Conservation (phyloP, 805 yeast genomes). For the Cyberlindnera sargentensis region DNA sequence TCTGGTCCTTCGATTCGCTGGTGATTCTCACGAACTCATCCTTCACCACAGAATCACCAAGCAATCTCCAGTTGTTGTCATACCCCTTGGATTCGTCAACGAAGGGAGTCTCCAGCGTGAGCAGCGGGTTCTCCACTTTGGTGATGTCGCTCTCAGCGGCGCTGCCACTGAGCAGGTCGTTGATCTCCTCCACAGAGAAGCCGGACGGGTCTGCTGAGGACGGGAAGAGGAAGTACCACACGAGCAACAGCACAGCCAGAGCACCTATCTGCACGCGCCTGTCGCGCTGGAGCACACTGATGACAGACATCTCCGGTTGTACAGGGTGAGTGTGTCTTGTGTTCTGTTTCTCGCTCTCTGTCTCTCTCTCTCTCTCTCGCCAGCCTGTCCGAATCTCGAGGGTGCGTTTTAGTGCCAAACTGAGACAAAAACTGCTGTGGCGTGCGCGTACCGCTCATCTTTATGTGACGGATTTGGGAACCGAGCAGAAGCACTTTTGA, state of each 20-base stretch:
- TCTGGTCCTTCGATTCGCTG: slow-evolving; percentile 30
- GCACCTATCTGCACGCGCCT: slow-evolving; percentile 4
- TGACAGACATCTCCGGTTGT: not conserved
- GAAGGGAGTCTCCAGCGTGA: slow-evolving; percentile 33
- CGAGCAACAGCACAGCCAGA: slow-evolving; percentile 1
- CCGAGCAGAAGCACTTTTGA: too few species aligned
- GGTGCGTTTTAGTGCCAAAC: too few species aligned
- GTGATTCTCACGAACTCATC: slow-evolving; percentile 30
- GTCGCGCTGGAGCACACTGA: not conserved
- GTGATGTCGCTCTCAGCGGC: slow-evolving; percentile 28
- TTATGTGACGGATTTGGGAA: too few species aligned
- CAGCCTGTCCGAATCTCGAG: too few species aligned
- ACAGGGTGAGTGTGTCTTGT: too few species aligned
- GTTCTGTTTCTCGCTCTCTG: too few species aligned
- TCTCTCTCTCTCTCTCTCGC: too few species aligned
- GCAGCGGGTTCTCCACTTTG: slow-evolving; percentile 28
- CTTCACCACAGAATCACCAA: slow-evolving; percentile 38
- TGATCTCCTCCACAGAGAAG: slow-evolving; percentile 33
- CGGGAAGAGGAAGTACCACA: slow-evolving; percentile 2
- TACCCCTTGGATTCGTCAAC: slow-evolving; percentile 27
- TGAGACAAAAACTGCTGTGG: too few species aligned
- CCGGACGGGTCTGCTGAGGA: not conserved
- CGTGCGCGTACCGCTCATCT: too few species aligned
- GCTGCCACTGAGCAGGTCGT: slow-evolving; percentile 38
- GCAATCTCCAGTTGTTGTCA: slow-evolving; percentile 32